Base-by-base conservation (phyloP, 345 rosid species). In the Citrus maxima region DNA sequence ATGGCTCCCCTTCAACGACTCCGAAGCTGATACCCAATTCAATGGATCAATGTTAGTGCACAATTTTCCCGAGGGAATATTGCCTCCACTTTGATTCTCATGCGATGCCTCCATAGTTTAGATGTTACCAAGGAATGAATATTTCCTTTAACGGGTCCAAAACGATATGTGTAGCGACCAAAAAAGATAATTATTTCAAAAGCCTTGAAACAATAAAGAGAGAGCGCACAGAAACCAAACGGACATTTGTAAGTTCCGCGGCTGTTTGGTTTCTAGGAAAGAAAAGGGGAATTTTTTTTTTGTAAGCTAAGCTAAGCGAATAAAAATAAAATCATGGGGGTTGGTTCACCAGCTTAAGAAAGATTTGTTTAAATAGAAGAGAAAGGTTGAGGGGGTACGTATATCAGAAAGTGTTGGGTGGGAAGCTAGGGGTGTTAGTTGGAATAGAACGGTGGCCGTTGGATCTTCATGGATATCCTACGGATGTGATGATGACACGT, bases 1-100 rank as follows among this genome's bases (percentile, higher is more conserved):
- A 78, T 88, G 91, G 80, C 91, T 88, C 0, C 89, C 88, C 63
- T 79, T 86, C 81, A 84, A 55, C 14, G 86, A 72, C 82, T 88
- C 89, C 0, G 88, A 84, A 9, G 86, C 81, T 7, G 54, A 28
- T 1, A 21, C 83, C 89, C 89, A 88, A 64, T 78, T 83, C 76
- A 88, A 65, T 1, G 91, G 91, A 73, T 88, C 89, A 54, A 19
- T 35, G 24, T 66, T 40, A 6, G 51, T 58, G 28, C 80, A 68
- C 56, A 61, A 22, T 3, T 38, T 68, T 49, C 64, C 78, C 9
- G 67, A 32, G 8, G 24, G n/a, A 30, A 38, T 14, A n/a, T 18
- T 54, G 1, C 21, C 27, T 10, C 55, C 77, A 72, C 71, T 77
- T 40, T 25, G 40, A 25, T 40, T 63, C 32, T 42, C 67, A 38